Conservation (phyloP, 140 eudicot genomes). For the Stevia rebaudiana region DNA sequence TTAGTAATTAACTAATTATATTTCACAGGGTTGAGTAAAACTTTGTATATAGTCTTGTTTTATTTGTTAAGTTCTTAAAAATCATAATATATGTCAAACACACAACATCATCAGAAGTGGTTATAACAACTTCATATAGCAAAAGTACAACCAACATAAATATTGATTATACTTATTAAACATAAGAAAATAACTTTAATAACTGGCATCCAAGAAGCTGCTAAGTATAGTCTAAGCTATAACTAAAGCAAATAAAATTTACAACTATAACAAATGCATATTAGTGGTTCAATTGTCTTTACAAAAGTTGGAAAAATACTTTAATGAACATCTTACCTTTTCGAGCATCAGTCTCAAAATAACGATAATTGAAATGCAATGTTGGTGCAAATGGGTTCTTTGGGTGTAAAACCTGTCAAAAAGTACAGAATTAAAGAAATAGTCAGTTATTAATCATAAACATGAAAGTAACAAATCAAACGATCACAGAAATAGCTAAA, state of each 20-base stretch:
- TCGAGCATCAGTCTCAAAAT: slow-evolving; percentile 97
- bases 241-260: not conserved
- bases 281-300: not conserved
- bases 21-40: not conserved
- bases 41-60: not conserved
- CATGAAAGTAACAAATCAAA: not conserved
- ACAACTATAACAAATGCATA: slow-evolving; percentile 3
- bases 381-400: slow-evolving; percentile 99
- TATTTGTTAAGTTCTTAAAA: not conserved
- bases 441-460: not conserved
- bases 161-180: not conserved
- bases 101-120: not conserved
- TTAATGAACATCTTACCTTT: slow-evolving; percentile 48
- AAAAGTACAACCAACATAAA: not conserved
- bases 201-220: not conserved
- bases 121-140: not conserved
- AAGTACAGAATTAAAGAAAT: not conserved
- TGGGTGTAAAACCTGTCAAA: slow-evolving; percentile 89
- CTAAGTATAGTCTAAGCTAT: not conserved
- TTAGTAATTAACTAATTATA: not conserved
- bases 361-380: slow-evolving; percentile 91
- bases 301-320: too few relatives aligned
- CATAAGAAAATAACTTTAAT: not conserved
- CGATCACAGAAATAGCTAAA: not conserved
- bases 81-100: slow-evolving; percentile 5